These are phyloP conservation scores for Chaetomiaceae sp. DNA, from an alignment of 2,329 filamentous ascomycete species.

Conservation along the genomic window DNA sequence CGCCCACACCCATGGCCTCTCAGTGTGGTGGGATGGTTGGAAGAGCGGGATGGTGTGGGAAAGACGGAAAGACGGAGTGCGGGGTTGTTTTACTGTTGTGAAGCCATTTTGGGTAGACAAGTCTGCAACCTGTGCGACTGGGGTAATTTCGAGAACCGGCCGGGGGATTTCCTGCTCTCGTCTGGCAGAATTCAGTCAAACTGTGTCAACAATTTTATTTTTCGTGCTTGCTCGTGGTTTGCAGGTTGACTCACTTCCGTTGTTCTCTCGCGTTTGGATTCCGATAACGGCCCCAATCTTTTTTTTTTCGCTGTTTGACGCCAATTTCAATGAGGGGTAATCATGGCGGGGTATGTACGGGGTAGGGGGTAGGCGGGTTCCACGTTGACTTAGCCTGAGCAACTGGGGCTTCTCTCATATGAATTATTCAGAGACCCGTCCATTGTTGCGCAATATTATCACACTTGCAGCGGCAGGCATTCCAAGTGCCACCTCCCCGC, in stretches of 20 bases:
- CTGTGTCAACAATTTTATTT: constrained; percentile 1
- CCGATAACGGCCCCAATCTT: constrained; percentile 17
- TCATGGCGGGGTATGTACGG: constrained; percentile 6
- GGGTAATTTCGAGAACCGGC: constrained; percentile 3
- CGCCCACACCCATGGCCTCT: too few relatives aligned
- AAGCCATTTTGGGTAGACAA: constrained; percentile 22
- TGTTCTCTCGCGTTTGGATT: background rate
- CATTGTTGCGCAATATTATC: background rate
- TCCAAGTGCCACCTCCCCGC: background rate
- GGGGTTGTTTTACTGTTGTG: constrained; percentile 26
- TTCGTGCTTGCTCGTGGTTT: background rate
- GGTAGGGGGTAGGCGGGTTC: background rate
- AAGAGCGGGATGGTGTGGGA: background rate
- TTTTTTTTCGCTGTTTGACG: background rate
- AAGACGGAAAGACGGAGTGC: background rate
- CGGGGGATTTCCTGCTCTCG: constrained; percentile 7
- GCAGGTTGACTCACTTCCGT: background rate
- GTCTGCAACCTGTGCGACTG: background rate
- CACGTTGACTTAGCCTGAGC: constrained; percentile 1
- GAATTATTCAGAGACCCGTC: too few relatives aligned
- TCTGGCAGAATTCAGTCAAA: constrained; percentile 7
- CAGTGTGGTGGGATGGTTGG: background rate
- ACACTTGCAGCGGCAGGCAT: background rate
- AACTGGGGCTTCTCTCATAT: too few relatives aligned
- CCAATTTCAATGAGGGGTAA: constrained; percentile 12